These are phyloP conservation scores for Fusarium drepaniforme DNA, from an alignment of 2,329 filamentous ascomycete genomes.

Conservation along the genomic window DNA sequence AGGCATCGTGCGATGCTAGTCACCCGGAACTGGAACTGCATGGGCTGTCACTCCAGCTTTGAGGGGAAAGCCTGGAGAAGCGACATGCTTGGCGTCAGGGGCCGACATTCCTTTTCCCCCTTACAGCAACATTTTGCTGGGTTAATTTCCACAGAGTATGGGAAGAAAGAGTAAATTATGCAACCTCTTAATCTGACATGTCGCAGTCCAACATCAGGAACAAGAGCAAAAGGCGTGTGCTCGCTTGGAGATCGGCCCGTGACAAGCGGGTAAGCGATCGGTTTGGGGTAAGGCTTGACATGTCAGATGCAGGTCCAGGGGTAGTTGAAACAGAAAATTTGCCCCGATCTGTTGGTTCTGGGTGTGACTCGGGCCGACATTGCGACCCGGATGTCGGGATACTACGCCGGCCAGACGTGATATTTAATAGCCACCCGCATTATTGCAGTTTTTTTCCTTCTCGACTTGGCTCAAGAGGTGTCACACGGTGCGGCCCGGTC, in stretches of 20 bases:
- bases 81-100: neutral
- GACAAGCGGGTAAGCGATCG: neutral
- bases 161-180: neutral
- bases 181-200: neutral
- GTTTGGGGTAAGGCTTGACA: neutral
- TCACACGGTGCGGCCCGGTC: neutral
- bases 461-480: neutral
- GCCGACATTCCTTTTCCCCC: neutral
- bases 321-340: neutral
- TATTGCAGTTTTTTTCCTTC: neutral
- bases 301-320: neutral
- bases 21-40: neutral
- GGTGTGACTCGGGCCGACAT: neutral
- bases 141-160: neutral
- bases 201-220: neutral
- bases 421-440: neutral
- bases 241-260: constrained; percentile 4
- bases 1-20: constrained; percentile 1
- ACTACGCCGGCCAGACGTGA: neutral
- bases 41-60: neutral
- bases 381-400: neutral
- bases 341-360: neutral
- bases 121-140: neutral
- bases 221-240: neutral
- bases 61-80: neutral